Evolutionary conservation across 805 yeast genomes (phyloP), one percentile per base, ranked within the genome.

Genomic region (Yamadazyma kitorensis): DNA sequence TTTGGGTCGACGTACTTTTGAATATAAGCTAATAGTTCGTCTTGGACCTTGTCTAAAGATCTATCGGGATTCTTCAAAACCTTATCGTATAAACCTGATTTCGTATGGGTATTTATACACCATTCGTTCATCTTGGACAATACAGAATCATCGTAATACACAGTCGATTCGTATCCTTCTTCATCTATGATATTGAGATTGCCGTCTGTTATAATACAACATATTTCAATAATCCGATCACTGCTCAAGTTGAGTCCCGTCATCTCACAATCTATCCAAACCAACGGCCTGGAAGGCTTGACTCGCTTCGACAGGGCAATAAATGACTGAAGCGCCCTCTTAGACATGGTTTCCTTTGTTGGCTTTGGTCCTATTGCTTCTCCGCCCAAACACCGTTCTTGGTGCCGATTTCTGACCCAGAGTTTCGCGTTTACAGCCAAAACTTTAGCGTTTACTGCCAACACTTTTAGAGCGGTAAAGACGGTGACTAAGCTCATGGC

Each of bases 261-360:
- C 98, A 93, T 93, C 57, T 93, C 98, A 60, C 98, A 93, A 61
- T 93, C 98, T 12, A 93, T 72, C 98, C 98, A 93, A 4, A 93
- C 94, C 13, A 91, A 68, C 2, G 71, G 71, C 35, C 57, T 54
- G 13, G 21, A 16, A 2, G 38, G 38, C 22, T 34, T 34, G n/a
- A 13, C 13, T 30, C 24, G 22, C 26, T 23, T 9, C 6, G 9
- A 23, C n/a, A 12, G 11, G 3, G 26, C 26, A 12, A 31, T 6
- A 5, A 24, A 19, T 5, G 25, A 12, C 19, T 31, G 27, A 8
- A 31, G 13, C 17, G 26, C 3, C 17, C 22, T 16, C 4, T 19
- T 14, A 10, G 25, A 5, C 25, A 20, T 20, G 15, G 11, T n/a
- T 19, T 26, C 29, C 16, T 9, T 14, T 26, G 17, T 26, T 9